Base-by-base conservation (phyloP, 1,284 basidiomycete genomes). In the Melampsora larici-populina region DNA sequence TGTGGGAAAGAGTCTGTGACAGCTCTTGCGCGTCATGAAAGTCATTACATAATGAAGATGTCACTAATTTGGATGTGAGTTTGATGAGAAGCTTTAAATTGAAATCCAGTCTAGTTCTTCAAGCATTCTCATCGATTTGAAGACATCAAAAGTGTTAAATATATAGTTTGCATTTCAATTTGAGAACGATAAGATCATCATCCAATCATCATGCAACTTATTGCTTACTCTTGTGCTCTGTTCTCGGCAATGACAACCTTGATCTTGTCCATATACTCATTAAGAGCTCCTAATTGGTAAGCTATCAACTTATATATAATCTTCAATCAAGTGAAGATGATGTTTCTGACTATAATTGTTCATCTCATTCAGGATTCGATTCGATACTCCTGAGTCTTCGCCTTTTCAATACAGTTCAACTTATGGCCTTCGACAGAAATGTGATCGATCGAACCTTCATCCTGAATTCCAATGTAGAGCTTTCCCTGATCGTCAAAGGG, bases 361-460 rank as follows among this genome's bases (percentile, higher is more conserved):
- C 1, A 60, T 26, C 15, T 60, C 48, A 68, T 68, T 15, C 21
- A 48, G 71, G 73, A 75, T 75, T 21, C 5, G 64, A 29, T 75
- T 75, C 33, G 64, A 75, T 48, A 75, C 64, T n/a, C 73, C 73
- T 7, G 26, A n/a, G 4, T 58, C 64, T 1, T 75, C 73, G 2
- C 73, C 64, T 2, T 68, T 75, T 46, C 65, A 68, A 33, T 76
- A 40, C 18, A 60, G 65, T 18, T 76, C 73, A 5, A 67, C 48
- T 33, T 76, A 68, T 46, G 73, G 73, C 1, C 40, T 76, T 7
- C 60, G 48, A 3, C 65, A 76, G n/a, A 60, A 75, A 29, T 75
- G 73, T 36, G 73, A 75, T 43, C 46, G 51, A 36, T 75, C 64
- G 8, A 62, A 51, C 36, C n/a, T 67, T 17, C 49, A 75, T 29